Percentiles rank a stretch among this genome's conserved stretches.
Conservation (phyloP, 768 basidiomycete genomes). For the Crassisporium funariophilum region DNA sequence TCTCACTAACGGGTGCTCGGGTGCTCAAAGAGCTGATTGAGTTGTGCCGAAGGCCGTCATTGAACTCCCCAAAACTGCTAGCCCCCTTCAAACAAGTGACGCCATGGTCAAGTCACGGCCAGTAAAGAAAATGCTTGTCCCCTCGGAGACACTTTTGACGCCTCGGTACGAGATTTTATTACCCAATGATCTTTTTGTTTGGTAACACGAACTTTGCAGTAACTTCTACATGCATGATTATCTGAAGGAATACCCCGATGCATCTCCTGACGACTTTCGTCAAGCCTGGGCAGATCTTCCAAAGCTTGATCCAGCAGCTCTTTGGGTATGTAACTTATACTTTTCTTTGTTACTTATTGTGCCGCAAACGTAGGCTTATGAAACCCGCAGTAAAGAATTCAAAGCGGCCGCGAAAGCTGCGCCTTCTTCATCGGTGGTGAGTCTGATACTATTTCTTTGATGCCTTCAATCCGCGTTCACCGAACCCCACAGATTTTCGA, state of each 20-base stretch:
- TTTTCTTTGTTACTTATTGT: background rate
- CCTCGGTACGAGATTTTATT: background rate
- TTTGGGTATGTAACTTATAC: background rate
- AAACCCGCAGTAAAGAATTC: background rate
- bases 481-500: background rate
- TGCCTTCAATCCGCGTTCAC: background rate
- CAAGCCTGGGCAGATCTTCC: background rate
- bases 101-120: too few species aligned
- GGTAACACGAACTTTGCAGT: background rate
- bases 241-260: background rate
- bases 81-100: background rate
- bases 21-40: background rate
- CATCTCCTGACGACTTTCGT: background rate
- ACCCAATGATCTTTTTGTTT: background rate
- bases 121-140: background rate
- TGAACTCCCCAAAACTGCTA: background rate
- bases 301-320: background rate
- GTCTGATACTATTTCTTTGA: background rate
- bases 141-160: background rate
- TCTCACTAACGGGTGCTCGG: background rate
- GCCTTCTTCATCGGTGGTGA: background rate
- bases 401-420: background rate
- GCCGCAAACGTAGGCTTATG: background rate
- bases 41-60: background rate
- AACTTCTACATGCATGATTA: background rate